phyloP scores from a whole-genome alignment of 345 rosid genomes.

The Populus deltoides region DNA sequence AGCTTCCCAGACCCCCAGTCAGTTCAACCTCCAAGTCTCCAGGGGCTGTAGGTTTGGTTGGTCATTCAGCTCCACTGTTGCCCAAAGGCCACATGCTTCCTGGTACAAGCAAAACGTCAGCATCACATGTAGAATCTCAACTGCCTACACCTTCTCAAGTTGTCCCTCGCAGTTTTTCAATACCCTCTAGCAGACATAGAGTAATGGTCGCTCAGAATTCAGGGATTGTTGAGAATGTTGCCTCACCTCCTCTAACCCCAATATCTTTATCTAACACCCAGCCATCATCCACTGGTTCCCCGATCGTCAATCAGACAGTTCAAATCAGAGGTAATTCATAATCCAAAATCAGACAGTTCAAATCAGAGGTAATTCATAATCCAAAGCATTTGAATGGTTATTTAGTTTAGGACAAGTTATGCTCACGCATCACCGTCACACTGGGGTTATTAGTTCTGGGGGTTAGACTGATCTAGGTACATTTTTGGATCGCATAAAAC shows the following conservation, averaged over 20 bases:
- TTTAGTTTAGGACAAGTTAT: neutral
- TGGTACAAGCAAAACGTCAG: conserved; percentile 2
- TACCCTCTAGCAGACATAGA: conserved; percentile 24
- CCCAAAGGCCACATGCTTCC: conserved; percentile 16
- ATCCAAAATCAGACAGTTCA: conserved; percentile 19
- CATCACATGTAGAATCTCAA: conserved; percentile 14
- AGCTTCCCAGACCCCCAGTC: conserved; percentile 35
- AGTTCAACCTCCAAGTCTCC: conserved; percentile 14
- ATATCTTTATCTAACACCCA: conserved; percentile 40
- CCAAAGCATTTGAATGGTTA: conserved; percentile 6
- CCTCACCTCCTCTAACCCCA: conserved; percentile 73
- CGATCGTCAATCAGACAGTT: conserved; percentile 23
- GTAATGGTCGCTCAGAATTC: conserved; percentile 33
- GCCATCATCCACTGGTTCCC: conserved; percentile 14
- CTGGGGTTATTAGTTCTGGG: neutral
- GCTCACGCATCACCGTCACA: neutral
- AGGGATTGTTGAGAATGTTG: conserved; percentile 38
- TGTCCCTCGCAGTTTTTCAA: conserved; percentile 30
- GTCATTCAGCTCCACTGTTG: conserved; percentile 29
- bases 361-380: conserved; percentile 41
- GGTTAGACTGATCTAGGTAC: neutral
- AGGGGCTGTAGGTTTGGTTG: conserved; percentile 18
- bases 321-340: conserved; percentile 41
- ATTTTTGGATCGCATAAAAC: neutral
- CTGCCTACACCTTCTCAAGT: conserved; percentile 30